Base-by-base conservation (phyloP, 2,329 filamentous ascomycete species). In the Mycogone perniciosa region DNA sequence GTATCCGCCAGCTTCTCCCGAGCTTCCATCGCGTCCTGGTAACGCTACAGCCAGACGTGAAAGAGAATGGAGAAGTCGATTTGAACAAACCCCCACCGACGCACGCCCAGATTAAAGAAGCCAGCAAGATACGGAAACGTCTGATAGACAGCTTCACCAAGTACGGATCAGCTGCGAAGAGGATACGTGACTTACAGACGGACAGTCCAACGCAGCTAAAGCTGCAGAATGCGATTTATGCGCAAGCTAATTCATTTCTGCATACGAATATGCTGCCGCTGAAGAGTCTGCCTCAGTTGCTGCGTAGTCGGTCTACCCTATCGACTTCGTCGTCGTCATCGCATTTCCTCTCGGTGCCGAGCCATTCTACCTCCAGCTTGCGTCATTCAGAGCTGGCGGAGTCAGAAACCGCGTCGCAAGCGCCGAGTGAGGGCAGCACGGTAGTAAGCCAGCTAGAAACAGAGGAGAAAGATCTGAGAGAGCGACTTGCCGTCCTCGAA, bases 241-340 rank as follows among this genome's bases (percentile, higher is more conserved):
- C 86, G 35, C 86, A 91, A 58, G 88, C 90, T 1, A 89, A 85
- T 47, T 79, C 80, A 44, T 96, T 96, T 60, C 71, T 96, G 4
- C 90, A 95, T 62, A 78, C 89, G 4, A 89, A 96, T 62, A 95
- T 96, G 88, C 77, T 96, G 7, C 89, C 91, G 0, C 73, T 96
- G 10, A 95, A 89, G 64, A 81, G 81, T 30, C 72, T 90, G 0
- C 86, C 86, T 0, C 80, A 82, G 39, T 73, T 89, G 56, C 73
- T 90, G 11, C 73, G 72, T 47, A 69, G 71, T 6, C 67, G 70
- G 3, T 71, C 71, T 39, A 61, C 65, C 1, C 57, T 56, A 1
- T 58, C 66, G 2, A 44, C 55, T 2, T 54, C 66, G 2, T 61
- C 64, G 35, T 53, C 51, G 29, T 65, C 66, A 5, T 53, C 51